Evolutionary conservation across 768 basidiomycete species (phyloP).

Genomic region (Kwoniella bestiolae): DNA sequence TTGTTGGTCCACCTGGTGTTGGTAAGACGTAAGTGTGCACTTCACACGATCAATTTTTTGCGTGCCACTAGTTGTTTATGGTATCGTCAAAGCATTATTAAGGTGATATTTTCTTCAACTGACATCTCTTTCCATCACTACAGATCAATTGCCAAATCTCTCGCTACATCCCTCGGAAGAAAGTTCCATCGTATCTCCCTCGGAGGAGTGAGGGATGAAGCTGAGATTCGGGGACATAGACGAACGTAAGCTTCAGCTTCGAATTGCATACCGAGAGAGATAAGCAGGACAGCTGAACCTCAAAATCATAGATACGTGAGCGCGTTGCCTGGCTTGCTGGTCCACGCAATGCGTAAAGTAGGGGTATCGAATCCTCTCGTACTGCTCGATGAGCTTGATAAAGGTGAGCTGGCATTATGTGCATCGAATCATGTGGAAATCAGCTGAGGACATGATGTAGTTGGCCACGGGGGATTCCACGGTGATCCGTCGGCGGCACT

Average conservation of each 20-base stretch:
- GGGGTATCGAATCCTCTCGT: constrained; percentile 80
- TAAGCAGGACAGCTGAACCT: background rate
- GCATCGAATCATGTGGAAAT: background rate
- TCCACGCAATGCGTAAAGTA: constrained; percentile 83
- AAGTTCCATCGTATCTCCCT: constrained; percentile 92
- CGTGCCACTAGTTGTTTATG: too few relatives aligned
- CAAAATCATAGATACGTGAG: constrained; percentile 63
- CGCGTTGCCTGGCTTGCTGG: constrained; percentile 62
- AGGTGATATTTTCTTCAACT: constrained; percentile 11
- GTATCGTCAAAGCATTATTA: constrained; percentile 14
- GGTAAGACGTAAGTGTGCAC: constrained; percentile 43
- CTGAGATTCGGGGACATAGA: constrained; percentile 75
- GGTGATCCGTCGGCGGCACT: constrained; percentile 90
- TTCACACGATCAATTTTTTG: too few relatives aligned
- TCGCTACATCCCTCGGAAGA: constrained; percentile 78
- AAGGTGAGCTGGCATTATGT: constrained; percentile 57
- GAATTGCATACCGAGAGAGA: background rate
- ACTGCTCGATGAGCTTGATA: constrained; percentile 86
- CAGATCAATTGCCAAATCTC: constrained; percentile 77
- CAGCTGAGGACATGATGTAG: constrained; percentile 47
- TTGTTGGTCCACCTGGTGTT: constrained; percentile 83
- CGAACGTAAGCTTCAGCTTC: constrained; percentile 63
- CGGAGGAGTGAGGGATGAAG: constrained; percentile 91
- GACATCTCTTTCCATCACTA: background rate
- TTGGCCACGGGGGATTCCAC: constrained; percentile 69